Evolutionary conservation across 768 basidiomycete genomes (phyloP), one percentile per base, ranked within the genome.

Genomic region (Lyophyllum atratum): DNA sequence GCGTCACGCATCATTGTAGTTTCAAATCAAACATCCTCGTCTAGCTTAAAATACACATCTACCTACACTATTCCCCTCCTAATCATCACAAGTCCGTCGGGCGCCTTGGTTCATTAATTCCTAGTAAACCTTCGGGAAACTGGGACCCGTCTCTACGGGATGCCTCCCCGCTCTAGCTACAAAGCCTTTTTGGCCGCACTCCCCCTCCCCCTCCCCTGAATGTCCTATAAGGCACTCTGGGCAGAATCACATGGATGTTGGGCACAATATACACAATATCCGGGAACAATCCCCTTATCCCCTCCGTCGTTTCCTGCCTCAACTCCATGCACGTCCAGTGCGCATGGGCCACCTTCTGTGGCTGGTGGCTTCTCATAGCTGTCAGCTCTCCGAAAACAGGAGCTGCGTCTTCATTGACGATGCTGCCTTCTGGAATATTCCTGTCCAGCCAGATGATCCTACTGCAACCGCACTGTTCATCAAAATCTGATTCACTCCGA

Each of bases 171-270:
- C 1, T 14, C 21, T 34, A 34, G 24, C 33, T 4, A 24, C 19
- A 4, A n/a, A n/a, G n/a, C n/a, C 19, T 48, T 14, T 47, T 55
- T 19, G 54, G 46, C 45, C 45, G 31, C 24, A 45, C n/a, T 54
- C n/a, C n/a, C n/a, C 19, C n/a, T 21, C 45, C 52, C 1, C 29
- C 31, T n/a, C 52, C 52, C 34, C 44, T 54, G 28, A 34, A 43
- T 19, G 43, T 54, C 8, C 29, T 46, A 14, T 10, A 54, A n/a
- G n/a, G 22, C 10, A 19, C 29, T 9, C 5, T 3, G 22, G 29
- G 43, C 25, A 54, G 45, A 46, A 21, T 44, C 25, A 54, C 44
- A n/a, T n/a, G n/a, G n/a, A n/a, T n/a, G n/a, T n/a, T n/a, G n/a
- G n/a, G n/a, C 31, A 43, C 45, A 21, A 31, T 45, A 9, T 43